phyloP scores from a whole-genome alignment of 805 yeast genomes.

The Barnettozyma siamensis region DNA sequence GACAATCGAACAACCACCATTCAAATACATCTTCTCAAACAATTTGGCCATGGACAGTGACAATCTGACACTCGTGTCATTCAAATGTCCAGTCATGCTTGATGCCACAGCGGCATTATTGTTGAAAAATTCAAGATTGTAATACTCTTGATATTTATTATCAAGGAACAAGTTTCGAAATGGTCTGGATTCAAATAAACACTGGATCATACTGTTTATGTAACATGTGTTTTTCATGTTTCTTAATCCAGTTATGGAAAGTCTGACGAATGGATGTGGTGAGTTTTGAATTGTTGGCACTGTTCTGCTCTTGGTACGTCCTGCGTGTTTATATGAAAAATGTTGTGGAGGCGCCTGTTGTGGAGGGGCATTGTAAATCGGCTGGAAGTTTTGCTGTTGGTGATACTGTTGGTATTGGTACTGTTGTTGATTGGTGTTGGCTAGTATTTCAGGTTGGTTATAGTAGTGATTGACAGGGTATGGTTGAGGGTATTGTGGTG shows the following conservation, averaged over 20 bases:
- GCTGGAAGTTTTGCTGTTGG: background rate
- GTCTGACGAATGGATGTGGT: conserved; percentile 33
- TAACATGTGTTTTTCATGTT: conserved; percentile 75
- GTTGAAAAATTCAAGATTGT: conserved; percentile 28
- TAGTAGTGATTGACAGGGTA: conserved; percentile 7
- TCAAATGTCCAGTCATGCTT: background rate
- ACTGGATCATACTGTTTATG: conserved; percentile 67
- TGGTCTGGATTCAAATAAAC: conserved; percentile 48
- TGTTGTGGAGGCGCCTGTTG: conserved; percentile 5
- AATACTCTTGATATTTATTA: conserved; percentile 38
- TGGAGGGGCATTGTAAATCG: conserved; percentile 2
- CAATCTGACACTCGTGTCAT: conserved; percentile 15
- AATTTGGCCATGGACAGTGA: conserved; percentile 49
- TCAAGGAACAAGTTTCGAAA: conserved; percentile 46
- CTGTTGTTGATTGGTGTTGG: no score
- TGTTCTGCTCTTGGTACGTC: conserved; percentile 13
- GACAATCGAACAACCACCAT: conserved; percentile 57
- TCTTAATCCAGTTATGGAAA: conserved; percentile 53
- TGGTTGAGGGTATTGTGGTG: conserved; percentile 2
- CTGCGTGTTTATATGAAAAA: conserved; percentile 3
- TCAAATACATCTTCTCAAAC: conserved; percentile 50
- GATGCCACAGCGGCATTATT: conserved; percentile 13
- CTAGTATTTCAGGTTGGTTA: no score
- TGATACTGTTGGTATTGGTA: conserved; percentile 3
- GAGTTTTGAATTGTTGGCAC: conserved; percentile 35